Base-by-base conservation (phyloP, 352 stramenopile genomes). In the Elongisporangium undulatum region DNA sequence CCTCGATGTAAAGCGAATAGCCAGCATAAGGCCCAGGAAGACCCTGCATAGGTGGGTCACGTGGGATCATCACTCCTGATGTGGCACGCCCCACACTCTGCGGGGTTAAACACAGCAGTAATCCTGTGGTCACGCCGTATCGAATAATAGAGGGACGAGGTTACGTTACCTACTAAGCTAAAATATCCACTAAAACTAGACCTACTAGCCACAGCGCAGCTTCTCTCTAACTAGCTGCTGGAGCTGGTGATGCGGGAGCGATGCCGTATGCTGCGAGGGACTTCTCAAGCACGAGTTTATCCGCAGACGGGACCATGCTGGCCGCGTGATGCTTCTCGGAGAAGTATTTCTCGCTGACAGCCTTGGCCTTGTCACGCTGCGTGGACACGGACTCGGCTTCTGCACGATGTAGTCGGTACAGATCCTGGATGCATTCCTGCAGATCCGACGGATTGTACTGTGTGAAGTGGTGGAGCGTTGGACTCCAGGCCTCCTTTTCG, bases 301-400 rank as follows among this genome's bases (percentile, higher is more conserved):
- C 72, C 3, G 78, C 74, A 4, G 77, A 67, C 22, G 75, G 58
- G 49, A 86, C 72, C 34, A 71, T 68, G 49, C 79, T 89, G 9
- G 74, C 79, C 24, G 67, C 61, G 34, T 79, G 68, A 55, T 88
- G 89, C 56, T 90, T 90, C 20, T 90, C 79, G 4, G 65, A 66
- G 53, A 89, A 53, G 55, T 90, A 94, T 63, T 94, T 94, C 62
- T 94, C 85, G 53, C 80, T 94, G 54, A 94, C 75, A 12, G 85
- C 85, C 60, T 92, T 92, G 15, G 77, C 84, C 66, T 92, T 92
- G 55, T 92, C 82, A 22, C 79, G 76, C 59, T 92, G 75, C 4
- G 65, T 86, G 34, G 64, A 66, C 9, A 90, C 75, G 24, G 91
- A 71, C 26, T 87, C 64, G 61, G 68, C 72, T 66, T 94, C 85